A percentile compares a stretch with the other conserved stretches of the same genome.
phyloP scores from a whole-genome alignment of 768 basidiomycete species.

The Neoboletus subvelutipes region DNA sequence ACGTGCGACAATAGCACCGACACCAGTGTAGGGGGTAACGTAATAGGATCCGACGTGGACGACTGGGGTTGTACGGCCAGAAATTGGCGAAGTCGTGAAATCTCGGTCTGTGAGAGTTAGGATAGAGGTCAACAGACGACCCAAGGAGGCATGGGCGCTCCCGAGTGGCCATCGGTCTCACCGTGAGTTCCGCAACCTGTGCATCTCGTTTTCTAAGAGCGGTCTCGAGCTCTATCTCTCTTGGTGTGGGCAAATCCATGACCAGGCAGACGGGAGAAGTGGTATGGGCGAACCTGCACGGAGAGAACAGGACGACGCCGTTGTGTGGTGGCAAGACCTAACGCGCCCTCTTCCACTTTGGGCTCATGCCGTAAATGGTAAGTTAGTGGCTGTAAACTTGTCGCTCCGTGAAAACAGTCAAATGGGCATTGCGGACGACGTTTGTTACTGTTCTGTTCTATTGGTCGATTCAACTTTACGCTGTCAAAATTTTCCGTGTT shows the following conservation, averaged over 20 bases:
- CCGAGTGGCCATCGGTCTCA: constrained; percentile 39
- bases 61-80: constrained; percentile 58
- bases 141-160: constrained; percentile 21
- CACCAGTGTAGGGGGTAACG: constrained; percentile 69
- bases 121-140: constrained; percentile 20
- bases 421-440: too few relatives aligned
- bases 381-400: constrained; percentile 33
- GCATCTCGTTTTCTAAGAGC: constrained; percentile 73
- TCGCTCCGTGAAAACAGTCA: neutral
- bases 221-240: constrained; percentile 81
- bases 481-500: neutral
- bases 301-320: constrained; percentile 18
- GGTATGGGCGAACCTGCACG: constrained; percentile 13
- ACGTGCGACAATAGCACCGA: constrained; percentile 71
- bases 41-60: constrained; percentile 58
- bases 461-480: neutral
- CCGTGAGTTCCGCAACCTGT: constrained; percentile 69
- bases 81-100: constrained; percentile 65
- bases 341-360: constrained; percentile 27
- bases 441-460: neutral
- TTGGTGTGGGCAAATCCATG: constrained; percentile 71
- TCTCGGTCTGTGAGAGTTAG: constrained; percentile 57
- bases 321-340: constrained; percentile 33
- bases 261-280: constrained; percentile 14
- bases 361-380: constrained; percentile 29